A percentile compares a stretch with the other conserved stretches of the same genome.
Conservation (phyloP, 192 early-diverging fungal species). For the Entomortierella parvispora region DNA sequence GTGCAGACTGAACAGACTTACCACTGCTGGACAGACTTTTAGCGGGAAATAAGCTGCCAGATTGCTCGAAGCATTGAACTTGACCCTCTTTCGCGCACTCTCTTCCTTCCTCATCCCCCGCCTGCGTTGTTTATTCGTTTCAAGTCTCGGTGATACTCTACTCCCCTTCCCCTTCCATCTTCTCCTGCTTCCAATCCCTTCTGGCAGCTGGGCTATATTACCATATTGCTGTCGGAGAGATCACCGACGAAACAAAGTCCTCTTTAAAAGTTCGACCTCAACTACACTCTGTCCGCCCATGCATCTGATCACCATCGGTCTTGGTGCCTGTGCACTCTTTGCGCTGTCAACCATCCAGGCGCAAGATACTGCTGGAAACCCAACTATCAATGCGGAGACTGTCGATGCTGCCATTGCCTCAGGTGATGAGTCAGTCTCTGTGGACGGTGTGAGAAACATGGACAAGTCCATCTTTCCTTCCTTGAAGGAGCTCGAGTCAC, state of each 20-base stretch:
- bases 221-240: no score
- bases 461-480: conserved; percentile 15
- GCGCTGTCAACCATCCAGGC: conserved; percentile 17
- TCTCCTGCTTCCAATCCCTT: no score
- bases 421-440: not conserved
- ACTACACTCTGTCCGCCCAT: conserved; percentile 1
- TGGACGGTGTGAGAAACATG: conserved; percentile 12
- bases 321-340: conserved; percentile 20
- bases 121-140: not conserved
- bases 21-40: not conserved
- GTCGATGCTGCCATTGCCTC: not conserved
- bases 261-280: no score
- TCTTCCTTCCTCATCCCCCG: no score
- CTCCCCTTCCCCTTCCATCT: no score
- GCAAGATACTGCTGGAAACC: conserved; percentile 3
- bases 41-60: not conserved
- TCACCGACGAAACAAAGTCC: not conserved
- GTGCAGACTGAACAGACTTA: not conserved
- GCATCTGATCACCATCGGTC: conserved; percentile 31
- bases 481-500: conserved; percentile 18
- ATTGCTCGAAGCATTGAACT: no score
- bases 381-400: not conserved
- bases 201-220: no score
- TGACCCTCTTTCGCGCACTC: no score
- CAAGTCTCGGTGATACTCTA: no score